These are phyloP conservation scores for Apiotrichum domesticum DNA, from an alignment of 1,284 basidiomycete species.

Conservation along the genomic window DNA sequence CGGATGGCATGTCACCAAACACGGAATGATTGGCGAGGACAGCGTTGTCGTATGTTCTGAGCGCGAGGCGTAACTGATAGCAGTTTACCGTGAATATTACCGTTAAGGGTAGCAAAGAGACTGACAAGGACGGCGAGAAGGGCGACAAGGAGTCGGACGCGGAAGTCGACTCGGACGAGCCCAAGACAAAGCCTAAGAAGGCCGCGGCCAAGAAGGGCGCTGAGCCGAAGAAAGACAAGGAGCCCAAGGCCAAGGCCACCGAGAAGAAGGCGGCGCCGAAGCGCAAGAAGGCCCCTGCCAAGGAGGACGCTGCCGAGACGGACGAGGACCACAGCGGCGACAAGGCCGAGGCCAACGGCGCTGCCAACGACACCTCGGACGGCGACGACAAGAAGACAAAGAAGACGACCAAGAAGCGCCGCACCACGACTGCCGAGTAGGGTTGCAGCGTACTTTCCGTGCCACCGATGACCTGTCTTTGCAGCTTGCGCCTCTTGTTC, in stretches of 20 bases:
- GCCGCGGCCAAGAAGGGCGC: background rate
- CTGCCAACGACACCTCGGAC: background rate
- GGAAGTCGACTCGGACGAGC: background rate
- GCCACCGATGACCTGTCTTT: too few relatives aligned
- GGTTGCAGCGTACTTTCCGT: too few relatives aligned
- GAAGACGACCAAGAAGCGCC: background rate
- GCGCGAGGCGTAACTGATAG: too few relatives aligned
- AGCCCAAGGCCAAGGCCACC: background rate
- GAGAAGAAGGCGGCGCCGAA: background rate
- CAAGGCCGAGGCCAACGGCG: too few relatives aligned
- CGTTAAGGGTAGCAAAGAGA: constrained; percentile 10
- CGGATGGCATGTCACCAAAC: constrained; percentile 19
- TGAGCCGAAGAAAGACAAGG: background rate
- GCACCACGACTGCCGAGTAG: background rate
- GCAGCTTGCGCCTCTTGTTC: too few relatives aligned
- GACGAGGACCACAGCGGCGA: too few relatives aligned
- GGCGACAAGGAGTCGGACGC: background rate
- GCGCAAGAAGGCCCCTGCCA: background rate
- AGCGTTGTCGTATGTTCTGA: constrained; percentile 12
- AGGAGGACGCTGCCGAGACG: too few relatives aligned
- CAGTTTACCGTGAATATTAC: constrained; percentile 16
- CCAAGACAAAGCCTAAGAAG: background rate
- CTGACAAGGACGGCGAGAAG: background rate
- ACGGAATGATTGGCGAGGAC: constrained; percentile 7
- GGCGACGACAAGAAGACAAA: background rate